Base-by-base conservation (phyloP, 2,329 filamentous ascomycete species). In the Colletotrichum trifolii region DNA sequence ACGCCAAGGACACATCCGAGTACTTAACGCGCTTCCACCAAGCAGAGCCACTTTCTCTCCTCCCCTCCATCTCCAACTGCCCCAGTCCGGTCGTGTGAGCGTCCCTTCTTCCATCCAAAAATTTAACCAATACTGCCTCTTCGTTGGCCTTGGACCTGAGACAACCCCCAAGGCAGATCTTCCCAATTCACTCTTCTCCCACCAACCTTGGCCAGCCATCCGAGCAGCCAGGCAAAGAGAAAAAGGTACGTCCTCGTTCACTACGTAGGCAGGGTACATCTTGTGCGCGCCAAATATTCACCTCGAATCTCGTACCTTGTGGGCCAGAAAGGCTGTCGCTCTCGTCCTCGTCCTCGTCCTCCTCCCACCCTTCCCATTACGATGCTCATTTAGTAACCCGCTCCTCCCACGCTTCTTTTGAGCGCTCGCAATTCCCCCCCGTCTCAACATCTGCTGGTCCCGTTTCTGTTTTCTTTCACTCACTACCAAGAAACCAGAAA, bases 381-480 rank as follows among this genome's bases (percentile, higher is more conserved):
- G 58, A 63, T 65, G 52, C 58, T 62, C 63, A 52, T 65, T 65
- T 62, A 65, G 58, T 56, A 66, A 66, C 58, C 63, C 58, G 63
- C 63, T 62, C 47, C 47, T 66, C 63, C 63, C 58, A 42, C 58
- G 58, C 54, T 46, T 11, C 2, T 39, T 15, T 36, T 45, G 38
- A 54, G 61, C 43, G 56, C 36, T 46, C 38, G 17, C 9, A 54
- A 54, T 33, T 11, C n/a, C 34, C 25, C n/a, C 17, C 42, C 58
- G 25, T 25, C 25, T 25, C 25, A 25, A 25, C 25, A 25, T 48
- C 33, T 39, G 13, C 35, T 11, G 12, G 25, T 35, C 40, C 45
- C 48, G 5, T 42, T 25, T 13, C 25, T 57, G 52, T 8, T 38
- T 33, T 35, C 42, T 25, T 25, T 25, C 36, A 25, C 36, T 25